Evolutionary conservation across 2,329 filamentous ascomycete genomes (phyloP).

Genomic region (Aulographum hederae): DNA sequence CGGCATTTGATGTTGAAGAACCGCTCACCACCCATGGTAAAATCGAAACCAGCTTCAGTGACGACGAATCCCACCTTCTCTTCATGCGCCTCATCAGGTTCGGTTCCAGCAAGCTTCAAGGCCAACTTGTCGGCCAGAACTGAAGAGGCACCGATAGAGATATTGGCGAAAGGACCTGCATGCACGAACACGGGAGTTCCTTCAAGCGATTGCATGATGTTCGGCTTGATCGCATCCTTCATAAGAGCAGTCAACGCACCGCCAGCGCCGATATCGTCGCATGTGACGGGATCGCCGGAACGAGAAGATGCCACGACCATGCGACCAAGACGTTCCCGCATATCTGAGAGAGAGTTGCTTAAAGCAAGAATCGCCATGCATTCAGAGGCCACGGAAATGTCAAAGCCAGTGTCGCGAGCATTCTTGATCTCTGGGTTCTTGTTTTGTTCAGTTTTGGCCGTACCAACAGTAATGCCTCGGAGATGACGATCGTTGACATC

Average conservation of each 20-base stretch:
- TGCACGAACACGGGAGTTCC: constrained; percentile 96
- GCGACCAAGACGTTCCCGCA: constrained; percentile 80
- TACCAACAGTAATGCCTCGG: constrained; percentile 73
- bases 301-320: constrained; percentile 90
- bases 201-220: constrained; percentile 95
- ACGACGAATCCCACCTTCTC: constrained; percentile 82
- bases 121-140: constrained; percentile 91
- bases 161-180: constrained; percentile 94
- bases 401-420: constrained; percentile 78
- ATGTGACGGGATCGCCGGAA: constrained; percentile 78
- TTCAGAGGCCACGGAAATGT: constrained; percentile 94
- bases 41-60: constrained; percentile 95
- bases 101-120: constrained; percentile 86
- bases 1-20: constrained; percentile 99
- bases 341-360: constrained; percentile 69
- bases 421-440: constrained; percentile 43
- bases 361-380: constrained; percentile 97
- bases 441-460: constrained; percentile 57
- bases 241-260: constrained; percentile 88
- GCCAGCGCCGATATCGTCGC: constrained; percentile 84
- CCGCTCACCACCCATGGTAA: constrained; percentile 97
- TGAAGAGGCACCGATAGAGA: constrained; percentile 91
- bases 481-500: constrained; percentile 96
- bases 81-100: constrained; percentile 70
- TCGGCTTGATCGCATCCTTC: constrained; percentile 97